Base-by-base conservation (phyloP, 2,329 filamentous ascomycete species). In the Xylariaceae sp. region DNA sequence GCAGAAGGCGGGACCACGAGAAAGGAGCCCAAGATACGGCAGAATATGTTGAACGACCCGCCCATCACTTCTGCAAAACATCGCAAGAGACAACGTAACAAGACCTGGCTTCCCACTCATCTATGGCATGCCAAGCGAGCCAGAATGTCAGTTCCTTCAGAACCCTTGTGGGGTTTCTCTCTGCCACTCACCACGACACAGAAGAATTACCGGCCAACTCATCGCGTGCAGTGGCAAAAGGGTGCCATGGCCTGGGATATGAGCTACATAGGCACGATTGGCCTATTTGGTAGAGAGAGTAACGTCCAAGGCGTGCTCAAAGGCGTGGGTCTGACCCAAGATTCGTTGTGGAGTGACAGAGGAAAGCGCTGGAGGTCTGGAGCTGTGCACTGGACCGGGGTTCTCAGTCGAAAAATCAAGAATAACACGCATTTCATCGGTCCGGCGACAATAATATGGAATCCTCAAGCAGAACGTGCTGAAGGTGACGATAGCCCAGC, bases 91-190 rank as follows among this genome's bases (percentile, higher is more conserved):
- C 92, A 97, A 66, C 73, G 86, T 41, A 78, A 88, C 67, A 97
- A 97, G 74, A 90, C 88, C 2, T 96, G 92, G 90, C 75, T 99
- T 14, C 94, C 94, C 0, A 97, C 94, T 6, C 94, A 99, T 67
- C 72, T 95, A 56, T 99, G 88, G 80, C 91, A 96, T 69, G 85
- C 92, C 2, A 99, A 99, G 68, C 78, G 94, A 52, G 90, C 94
- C 18, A 87, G 81, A 52, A 95, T 99, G 88, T 90, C 90, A 1
- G 78, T 82, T 7, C 86, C 89, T 0, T 85, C 81, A 43, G 78
- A 86, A 40, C 86, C 89, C 3, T 70, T 94, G n/a, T 99, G 94
- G 94, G 81, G 90, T 38, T 96, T 96, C 68, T 83, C 89, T 1
- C 74, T 97, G 19, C 90, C 91, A 0, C 68, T 95, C 55, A 90